phyloP scores from a whole-genome alignment of 768 basidiomycete species.

The Holtermanniella nyarrowii region DNA sequence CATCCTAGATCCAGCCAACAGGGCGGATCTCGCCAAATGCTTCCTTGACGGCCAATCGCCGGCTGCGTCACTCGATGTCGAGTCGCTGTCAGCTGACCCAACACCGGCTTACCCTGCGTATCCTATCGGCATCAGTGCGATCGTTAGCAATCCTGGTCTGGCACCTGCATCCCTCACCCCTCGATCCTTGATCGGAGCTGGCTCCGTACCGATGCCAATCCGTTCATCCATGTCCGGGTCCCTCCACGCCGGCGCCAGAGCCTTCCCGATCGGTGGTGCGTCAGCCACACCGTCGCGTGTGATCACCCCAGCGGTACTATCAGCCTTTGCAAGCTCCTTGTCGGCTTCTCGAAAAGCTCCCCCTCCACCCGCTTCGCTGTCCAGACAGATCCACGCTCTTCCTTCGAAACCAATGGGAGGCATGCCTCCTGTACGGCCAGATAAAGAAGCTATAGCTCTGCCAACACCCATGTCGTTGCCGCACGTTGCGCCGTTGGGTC shows the following conservation, averaged over 20 bases:
- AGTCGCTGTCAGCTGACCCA: too few species aligned
- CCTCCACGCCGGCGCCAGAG: neutral
- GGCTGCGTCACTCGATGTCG: neutral
- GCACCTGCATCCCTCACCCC: neutral
- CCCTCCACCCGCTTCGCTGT: neutral
- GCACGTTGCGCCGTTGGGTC: constrained; percentile 21
- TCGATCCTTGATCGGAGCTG: neutral
- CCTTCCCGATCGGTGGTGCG: neutral
- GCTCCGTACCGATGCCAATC: neutral
- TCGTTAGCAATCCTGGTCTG: neutral
- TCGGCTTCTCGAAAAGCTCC: neutral
- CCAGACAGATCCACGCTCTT: constrained; percentile 1
- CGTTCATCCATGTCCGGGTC: neutral
- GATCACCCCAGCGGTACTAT: neutral
- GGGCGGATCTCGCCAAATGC: neutral
- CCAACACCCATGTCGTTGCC: constrained; percentile 29
- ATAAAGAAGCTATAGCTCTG: constrained; percentile 23
- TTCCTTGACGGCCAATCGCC: neutral
- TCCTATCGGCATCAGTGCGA: neutral
- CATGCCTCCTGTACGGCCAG: constrained; percentile 25
- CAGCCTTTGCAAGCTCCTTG: neutral
- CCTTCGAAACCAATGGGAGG: constrained; percentile 15
- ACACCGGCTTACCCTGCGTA: neutral
- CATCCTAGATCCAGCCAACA: neutral
- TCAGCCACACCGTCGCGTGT: neutral